These are phyloP conservation scores for Oldenlandia corymbosa DNA, from an alignment of 257 asterid species.

Conservation along the genomic window DNA sequence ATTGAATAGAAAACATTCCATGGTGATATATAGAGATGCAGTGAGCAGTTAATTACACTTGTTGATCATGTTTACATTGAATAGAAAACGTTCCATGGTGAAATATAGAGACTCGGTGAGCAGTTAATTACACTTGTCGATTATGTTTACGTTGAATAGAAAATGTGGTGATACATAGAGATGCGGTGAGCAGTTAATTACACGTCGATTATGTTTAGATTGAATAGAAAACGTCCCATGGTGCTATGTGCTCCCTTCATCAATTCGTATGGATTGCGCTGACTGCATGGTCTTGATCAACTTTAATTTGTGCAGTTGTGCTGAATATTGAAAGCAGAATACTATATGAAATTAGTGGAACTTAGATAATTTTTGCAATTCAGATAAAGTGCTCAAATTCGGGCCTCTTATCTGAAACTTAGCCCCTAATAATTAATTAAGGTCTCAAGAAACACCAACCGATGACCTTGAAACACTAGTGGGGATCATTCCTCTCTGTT, in stretches of 20 bases:
- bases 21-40: too few species aligned
- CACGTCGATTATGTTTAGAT: background rate
- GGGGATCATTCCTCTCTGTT: background rate
- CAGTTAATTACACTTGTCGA: background rate
- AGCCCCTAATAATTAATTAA: background rate
- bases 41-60: too few species aligned
- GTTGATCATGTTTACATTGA: background rate
- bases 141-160: background rate
- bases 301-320: background rate
- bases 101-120: too few species aligned
- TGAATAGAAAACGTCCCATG: background rate
- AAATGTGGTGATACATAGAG: slow-evolving; percentile 57
- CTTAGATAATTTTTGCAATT: background rate
- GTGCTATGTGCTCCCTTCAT: background rate
- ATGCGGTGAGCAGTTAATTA: slow-evolving; percentile 63
- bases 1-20: background rate
- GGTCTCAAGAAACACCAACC: background rate
- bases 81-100: too few species aligned
- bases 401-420: background rate
- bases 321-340: background rate
- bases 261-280: background rate
- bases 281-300: background rate
- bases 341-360: too few species aligned
- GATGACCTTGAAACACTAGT: background rate
- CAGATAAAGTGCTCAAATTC: background rate